Conservation (phyloP, 129 eudicot genomes). For the Flaveria trinervia region DNA sequence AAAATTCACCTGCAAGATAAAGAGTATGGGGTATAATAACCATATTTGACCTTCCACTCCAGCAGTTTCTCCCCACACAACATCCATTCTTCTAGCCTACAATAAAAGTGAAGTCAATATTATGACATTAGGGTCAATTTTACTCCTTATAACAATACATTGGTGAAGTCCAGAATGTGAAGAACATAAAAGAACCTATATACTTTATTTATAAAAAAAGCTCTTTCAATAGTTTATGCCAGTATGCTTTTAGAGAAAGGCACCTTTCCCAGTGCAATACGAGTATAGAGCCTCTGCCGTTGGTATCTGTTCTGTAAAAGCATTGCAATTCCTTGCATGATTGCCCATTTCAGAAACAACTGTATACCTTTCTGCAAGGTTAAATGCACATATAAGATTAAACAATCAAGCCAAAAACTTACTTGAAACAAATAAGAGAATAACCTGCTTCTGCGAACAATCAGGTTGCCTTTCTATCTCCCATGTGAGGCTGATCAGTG, state of each 20-base stretch:
- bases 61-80: slow-evolving; percentile 99
- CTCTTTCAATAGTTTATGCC: neutral
- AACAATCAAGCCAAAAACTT: neutral
- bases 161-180: neutral
- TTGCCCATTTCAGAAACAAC: slow-evolving; percentile 86
- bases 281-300: slow-evolving; percentile 88
- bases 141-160: neutral
- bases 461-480: slow-evolving; percentile 84
- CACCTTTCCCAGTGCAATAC: slow-evolving; percentile 93
- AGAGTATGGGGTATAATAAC: slow-evolving; percentile 74
- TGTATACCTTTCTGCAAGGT: slow-evolving; percentile 75
- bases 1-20: slow-evolving; percentile 68
- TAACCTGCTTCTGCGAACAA: slow-evolving; percentile 84
- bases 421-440: neutral
- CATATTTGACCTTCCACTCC: slow-evolving; percentile 90
- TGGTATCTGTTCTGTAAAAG: slow-evolving; percentile 90
- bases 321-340: slow-evolving; percentile 98
- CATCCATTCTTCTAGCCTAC: slow-evolving; percentile 98
- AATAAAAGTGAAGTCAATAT: slow-evolving; percentile 22
- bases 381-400: neutral
- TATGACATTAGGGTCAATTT: neutral
- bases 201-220: neutral
- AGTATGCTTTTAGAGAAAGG: neutral
- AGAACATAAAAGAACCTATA: neutral
- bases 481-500: slow-evolving; percentile 98